phyloP scores from a whole-genome alignment of 257 asterid genomes.

The Linderniella brevidens region DNA sequence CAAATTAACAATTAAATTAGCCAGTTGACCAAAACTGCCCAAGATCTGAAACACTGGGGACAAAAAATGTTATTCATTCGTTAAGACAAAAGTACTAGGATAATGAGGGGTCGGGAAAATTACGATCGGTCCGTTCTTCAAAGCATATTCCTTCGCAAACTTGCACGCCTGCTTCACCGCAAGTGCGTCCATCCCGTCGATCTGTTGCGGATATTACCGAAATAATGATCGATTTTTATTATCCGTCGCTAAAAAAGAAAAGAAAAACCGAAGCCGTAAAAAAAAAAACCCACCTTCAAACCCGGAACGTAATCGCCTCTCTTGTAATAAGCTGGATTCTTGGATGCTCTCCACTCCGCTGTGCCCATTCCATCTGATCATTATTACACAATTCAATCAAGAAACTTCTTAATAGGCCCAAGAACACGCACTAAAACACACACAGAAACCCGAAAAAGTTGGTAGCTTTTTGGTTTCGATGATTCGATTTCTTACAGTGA shows the following conservation, averaged over 20 bases:
- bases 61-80: no score
- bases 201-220: conserved; percentile 20
- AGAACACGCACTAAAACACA: no score
- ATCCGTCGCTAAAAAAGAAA: conserved; percentile 5
- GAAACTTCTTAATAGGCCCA: no score
- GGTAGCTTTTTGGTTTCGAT: no score
- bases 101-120: conserved; percentile 15
- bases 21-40: no score
- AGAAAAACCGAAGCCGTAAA: conserved; percentile 1
- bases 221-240: no score
- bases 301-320: conserved; percentile 58
- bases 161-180: conserved; percentile 97
- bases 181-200: conserved; percentile 95
- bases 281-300: no score
- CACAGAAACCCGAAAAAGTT: neutral
- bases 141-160: conserved; percentile 85
- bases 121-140: conserved; percentile 95
- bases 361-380: conserved; percentile 96
- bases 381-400: no score
- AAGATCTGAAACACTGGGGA: no score
- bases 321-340: conserved; percentile 90
- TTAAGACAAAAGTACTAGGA: no score
- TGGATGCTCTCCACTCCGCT: conserved; percentile 98
- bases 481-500: conserved; percentile 46
- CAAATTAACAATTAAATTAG: no score